Conservation (phyloP, 2,329 filamentous ascomycete species). For the Xylaria hypoxylon region DNA sequence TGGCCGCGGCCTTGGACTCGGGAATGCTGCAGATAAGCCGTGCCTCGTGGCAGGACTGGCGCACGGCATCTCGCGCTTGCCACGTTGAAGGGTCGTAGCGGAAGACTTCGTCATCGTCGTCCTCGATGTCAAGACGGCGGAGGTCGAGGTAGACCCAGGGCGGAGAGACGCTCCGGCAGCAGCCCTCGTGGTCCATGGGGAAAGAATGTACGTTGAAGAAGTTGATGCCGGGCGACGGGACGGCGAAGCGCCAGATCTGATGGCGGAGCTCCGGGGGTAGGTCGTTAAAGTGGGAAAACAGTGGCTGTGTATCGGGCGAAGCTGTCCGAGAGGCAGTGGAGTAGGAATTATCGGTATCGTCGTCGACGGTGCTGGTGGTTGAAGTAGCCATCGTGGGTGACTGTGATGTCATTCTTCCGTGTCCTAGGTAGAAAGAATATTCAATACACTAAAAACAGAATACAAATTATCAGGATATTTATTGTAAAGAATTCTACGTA, state of each 20-base stretch:
- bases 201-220: constrained; percentile 53
- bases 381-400: background rate
- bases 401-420: constrained; percentile 23
- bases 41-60: constrained; percentile 47
- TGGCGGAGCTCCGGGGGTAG: constrained; percentile 50
- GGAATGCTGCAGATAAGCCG: constrained; percentile 44
- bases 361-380: background rate
- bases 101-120: constrained; percentile 45
- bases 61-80: constrained; percentile 45
- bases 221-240: constrained; percentile 49
- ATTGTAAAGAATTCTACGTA: too few relatives aligned
- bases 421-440: too few relatives aligned
- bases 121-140: constrained; percentile 46
- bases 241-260: constrained; percentile 46
- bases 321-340: background rate
- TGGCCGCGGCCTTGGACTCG: constrained; percentile 32
- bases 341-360: constrained; percentile 1
- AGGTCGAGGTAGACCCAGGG: constrained; percentile 49
- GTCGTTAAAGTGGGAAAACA: constrained; percentile 43
- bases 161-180: constrained; percentile 48
- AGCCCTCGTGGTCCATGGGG: constrained; percentile 48
- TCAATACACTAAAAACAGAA: too few relatives aligned
- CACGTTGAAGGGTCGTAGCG: constrained; percentile 50
- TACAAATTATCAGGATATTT: background rate
- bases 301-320: background rate